Evolutionary conservation across 306 rosid species (phyloP), one percentile per base, ranked within the genome.

Genomic region (Herpetospermum pedunculosum): DNA sequence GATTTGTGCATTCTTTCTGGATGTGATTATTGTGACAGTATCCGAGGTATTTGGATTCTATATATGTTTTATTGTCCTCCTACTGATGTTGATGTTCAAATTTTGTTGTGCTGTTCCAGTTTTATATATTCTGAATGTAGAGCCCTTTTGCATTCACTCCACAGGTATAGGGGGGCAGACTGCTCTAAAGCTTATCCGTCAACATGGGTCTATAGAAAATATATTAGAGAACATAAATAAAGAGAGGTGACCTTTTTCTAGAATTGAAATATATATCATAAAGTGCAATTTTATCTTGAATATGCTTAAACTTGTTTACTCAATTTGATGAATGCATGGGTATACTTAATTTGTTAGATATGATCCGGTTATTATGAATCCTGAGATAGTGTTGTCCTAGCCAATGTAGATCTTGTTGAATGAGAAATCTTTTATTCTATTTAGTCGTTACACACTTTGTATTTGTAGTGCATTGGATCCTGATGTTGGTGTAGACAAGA

Each of bases 1-100:
- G 97, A 94, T 74, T 81, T 94, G 73, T 94, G 98, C 83, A 94
- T 94, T 86, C 98, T 94, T 73, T 91, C 96, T 78, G 96, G 97
- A 70, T 94, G 98, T 75, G 97, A 94, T 81, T 94, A 94, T 73
- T 89, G 97, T 76, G 97, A 91, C 43, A 91, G 83, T 81, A 91
- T 94, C 73, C 90, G 98, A 89, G 98, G 96, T 94, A 86, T 41
- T 67, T 76, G 34, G 76, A 26, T 78, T n/a, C 44, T 47, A 73
- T 43, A 50, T 21, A 19, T 19, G 8, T 25, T 21, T 71, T n/a
- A 1, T 58, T 16, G 19, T 28, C 65, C 37, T 68, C 8, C 26
- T 76, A 58, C 63, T 47, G 21, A 38, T 48, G 47, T 49, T 52
- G 21, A 37, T 77, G 30, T 69, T 30, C 29, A 11, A 72, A 9